A percentile compares a stretch with the other conserved stretches of the same genome.
Conservation (phyloP, 2,329 filamentous ascomycete species). For the Pestalotiopsis fici region DNA sequence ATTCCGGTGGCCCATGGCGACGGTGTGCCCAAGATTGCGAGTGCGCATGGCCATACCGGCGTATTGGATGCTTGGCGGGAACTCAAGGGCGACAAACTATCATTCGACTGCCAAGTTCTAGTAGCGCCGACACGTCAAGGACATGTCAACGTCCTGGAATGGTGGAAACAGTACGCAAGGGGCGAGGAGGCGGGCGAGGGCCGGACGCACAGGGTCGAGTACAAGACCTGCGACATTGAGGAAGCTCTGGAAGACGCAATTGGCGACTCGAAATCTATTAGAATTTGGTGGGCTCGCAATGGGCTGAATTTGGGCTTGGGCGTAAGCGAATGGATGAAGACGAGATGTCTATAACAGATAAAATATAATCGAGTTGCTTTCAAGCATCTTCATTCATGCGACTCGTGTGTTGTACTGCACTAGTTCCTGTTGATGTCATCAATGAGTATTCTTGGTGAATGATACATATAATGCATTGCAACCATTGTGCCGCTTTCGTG, state of each 20-base stretch:
- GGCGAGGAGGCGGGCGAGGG: slow-evolving; percentile 54
- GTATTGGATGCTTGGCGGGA: slow-evolving; percentile 83
- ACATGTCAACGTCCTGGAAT: slow-evolving; percentile 81
- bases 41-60: slow-evolving; percentile 79
- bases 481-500: no score
- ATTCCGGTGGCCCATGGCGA: slow-evolving; percentile 81
- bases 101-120: slow-evolving; percentile 81
- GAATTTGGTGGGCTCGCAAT: slow-evolving; percentile 86
- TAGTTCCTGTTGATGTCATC: no score
- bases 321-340: slow-evolving; percentile 88
- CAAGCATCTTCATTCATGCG: no score
- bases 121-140: slow-evolving; percentile 87
- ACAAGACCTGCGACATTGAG: slow-evolving; percentile 93
- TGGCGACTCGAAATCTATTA: slow-evolving; percentile 70
- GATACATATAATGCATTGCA: no score
- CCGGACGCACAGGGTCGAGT: slow-evolving; percentile 75
- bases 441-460: no score
- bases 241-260: slow-evolving; percentile 90
- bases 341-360: slow-evolving; percentile 62
- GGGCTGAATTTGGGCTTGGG: slow-evolving; percentile 79
- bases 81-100: slow-evolving; percentile 68
- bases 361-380: no score
- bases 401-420: no score
- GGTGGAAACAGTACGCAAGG: slow-evolving; percentile 78
- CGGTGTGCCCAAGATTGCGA: slow-evolving; percentile 80